Evolutionary conservation across 768 basidiomycete genomes (phyloP).

Genomic region (Dentipellis fragilis): DNA sequence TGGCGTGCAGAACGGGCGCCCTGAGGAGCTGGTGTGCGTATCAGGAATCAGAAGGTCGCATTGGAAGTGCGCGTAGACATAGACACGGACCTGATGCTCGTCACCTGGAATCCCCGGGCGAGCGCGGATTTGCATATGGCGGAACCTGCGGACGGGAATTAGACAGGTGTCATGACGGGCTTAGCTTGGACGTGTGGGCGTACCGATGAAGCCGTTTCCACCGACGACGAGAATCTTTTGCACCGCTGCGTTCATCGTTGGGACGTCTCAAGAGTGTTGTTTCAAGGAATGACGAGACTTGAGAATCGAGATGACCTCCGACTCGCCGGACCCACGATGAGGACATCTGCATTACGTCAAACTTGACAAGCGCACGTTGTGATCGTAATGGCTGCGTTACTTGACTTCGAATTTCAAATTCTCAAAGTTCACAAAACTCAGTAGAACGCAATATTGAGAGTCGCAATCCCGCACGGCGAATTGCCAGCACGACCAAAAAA

Average conservation of each 20-base stretch:
- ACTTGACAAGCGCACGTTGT: too few species aligned
- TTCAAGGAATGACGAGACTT: too few species aligned
- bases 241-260: conserved; percentile 18
- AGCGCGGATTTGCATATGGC: conserved; percentile 87
- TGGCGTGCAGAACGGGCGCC: conserved; percentile 75
- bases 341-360: too few species aligned
- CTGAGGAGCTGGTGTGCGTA: conserved; percentile 56
- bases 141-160: conserved; percentile 49
- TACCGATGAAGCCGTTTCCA: conserved; percentile 97
- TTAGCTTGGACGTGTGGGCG: conserved; percentile 8
- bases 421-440: not conserved
- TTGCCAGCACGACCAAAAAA: not conserved
- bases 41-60: not conserved
- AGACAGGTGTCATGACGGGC: not conserved
- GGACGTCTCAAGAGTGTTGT: too few species aligned
- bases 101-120: conserved; percentile 74
- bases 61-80: conserved; percentile 7
- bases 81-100: conserved; percentile 89
- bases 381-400: too few species aligned
- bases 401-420: not conserved
- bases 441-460: not conserved
- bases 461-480: not conserved
- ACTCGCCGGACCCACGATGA: too few species aligned
- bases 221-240: conserved; percentile 85
- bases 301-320: too few species aligned